phyloP scores from a whole-genome alignment of 2,329 filamentous ascomycete species.

The Trichoderma brevicompactum region DNA sequence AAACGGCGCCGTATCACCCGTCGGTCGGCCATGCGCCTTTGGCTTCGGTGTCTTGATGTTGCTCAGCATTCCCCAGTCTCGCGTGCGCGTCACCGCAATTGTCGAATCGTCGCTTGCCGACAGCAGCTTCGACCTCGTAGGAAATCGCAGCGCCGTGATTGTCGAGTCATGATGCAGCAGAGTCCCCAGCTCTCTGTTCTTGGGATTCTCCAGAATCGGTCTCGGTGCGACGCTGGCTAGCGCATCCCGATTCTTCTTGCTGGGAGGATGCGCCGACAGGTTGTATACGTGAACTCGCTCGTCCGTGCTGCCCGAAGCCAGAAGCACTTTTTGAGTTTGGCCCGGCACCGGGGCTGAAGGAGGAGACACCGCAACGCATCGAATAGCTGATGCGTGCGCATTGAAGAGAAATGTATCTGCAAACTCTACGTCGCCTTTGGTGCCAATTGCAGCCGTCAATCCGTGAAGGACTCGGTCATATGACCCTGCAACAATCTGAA shows the following conservation, averaged over 20 bases:
- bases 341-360: slow-evolving; percentile 64
- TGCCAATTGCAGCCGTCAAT: slow-evolving; percentile 71
- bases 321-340: slow-evolving; percentile 78
- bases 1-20: slow-evolving; percentile 83
- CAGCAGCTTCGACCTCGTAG: slow-evolving; percentile 83
- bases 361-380: slow-evolving; percentile 84
- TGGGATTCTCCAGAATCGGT: slow-evolving; percentile 79
- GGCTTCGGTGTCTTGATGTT: slow-evolving; percentile 88
- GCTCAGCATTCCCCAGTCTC: slow-evolving; percentile 87
- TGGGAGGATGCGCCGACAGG: slow-evolving; percentile 72
- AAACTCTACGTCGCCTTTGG: slow-evolving; percentile 62
- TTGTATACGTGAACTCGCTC: slow-evolving; percentile 95
- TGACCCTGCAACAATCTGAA: slow-evolving; percentile 90
- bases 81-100: slow-evolving; percentile 81
- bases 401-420: slow-evolving; percentile 95
- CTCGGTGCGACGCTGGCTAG: slow-evolving; percentile 72
- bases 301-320: slow-evolving; percentile 91
- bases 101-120: slow-evolving; percentile 90
- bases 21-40: slow-evolving; percentile 77
- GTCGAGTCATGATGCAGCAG: slow-evolving; percentile 85
- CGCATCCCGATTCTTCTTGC: slow-evolving; percentile 58
- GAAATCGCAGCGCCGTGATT: slow-evolving; percentile 80
- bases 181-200: slow-evolving; percentile 85
- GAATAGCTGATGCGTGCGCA: slow-evolving; percentile 87
- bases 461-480: slow-evolving; percentile 95